phyloP scores from a whole-genome alignment of 257 asterid species.

The Solanum chiquidenum region DNA sequence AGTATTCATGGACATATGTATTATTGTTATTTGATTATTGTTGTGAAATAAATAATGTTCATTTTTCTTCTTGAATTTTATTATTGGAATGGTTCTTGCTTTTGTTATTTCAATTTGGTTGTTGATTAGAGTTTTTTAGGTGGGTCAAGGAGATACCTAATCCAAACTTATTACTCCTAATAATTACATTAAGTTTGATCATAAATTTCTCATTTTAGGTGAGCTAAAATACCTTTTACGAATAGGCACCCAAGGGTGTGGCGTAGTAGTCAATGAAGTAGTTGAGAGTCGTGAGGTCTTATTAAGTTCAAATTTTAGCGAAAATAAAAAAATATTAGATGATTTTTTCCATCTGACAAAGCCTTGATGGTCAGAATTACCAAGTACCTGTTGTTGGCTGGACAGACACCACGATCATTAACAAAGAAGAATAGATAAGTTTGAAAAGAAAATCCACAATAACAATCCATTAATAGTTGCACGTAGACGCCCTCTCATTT shows the following conservation, averaged over 20 bases:
- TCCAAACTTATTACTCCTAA: neutral
- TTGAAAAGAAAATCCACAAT: neutral
- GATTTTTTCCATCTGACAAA: too few species aligned
- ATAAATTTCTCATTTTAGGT: neutral
- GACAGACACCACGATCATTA: neutral
- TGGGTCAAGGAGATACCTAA: neutral
- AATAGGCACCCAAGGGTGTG: rapidly evolving
- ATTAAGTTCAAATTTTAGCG: rapidly evolving
- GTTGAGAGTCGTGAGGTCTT: neutral
- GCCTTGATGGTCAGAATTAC: too few species aligned
- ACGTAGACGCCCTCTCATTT: neutral
- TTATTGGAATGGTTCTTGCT: neutral
- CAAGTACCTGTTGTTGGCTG: too few species aligned
- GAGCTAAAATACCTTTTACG: neutral
- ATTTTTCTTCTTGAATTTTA: neutral
- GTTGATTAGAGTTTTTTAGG: neutral
- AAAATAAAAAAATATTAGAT: rapidly evolving
- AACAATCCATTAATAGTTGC: neutral
- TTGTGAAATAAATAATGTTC: constrained; percentile 14
- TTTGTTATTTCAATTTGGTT: neutral
- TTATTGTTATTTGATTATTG: neutral
- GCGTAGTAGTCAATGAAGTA: too few species aligned
- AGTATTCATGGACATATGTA: neutral
- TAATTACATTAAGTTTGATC: neutral
- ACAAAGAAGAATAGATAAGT: neutral